A percentile compares a stretch with the other conserved stretches of the same genome.
Evolutionary conservation across 306 rosid species (phyloP).

Genomic region (Lupinus albus): DNA sequence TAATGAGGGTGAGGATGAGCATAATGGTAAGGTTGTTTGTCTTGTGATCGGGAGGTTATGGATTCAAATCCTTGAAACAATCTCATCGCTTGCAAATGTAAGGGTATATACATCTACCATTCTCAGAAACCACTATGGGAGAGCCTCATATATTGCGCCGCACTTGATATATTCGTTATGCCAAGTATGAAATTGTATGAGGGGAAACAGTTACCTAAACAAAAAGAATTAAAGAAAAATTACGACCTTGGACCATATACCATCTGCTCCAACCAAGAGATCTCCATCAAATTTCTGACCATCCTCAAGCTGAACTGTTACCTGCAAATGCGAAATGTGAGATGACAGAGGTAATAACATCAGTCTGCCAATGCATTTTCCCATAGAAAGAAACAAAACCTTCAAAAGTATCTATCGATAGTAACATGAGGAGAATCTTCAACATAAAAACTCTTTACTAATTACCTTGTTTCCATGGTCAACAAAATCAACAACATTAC

Average conservation of each 20-base stretch:
- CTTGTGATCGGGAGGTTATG: too few species aligned
- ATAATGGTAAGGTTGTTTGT: too few species aligned
- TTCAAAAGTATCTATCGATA: slow-evolving; percentile 20
- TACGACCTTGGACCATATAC: slow-evolving; percentile 93
- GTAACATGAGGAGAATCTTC: slow-evolving; percentile 31
- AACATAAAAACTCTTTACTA: slow-evolving; percentile 29
- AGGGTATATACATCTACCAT: too few species aligned
- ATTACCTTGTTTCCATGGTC: slow-evolving; percentile 82
- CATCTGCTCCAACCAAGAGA: slow-evolving; percentile 95
- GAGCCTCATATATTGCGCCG: too few species aligned
- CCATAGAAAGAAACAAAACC: slow-evolving; percentile 31
- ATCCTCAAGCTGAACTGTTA: slow-evolving; percentile 74
- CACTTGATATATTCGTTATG: background rate
- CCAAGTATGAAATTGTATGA: background rate
- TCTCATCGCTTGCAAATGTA: too few species aligned
- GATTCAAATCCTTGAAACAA: too few species aligned
- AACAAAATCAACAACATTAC: slow-evolving; percentile 76
- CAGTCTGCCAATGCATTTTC: slow-evolving; percentile 22
- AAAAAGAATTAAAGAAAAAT: slow-evolving; percentile 23
- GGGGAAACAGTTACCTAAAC: slow-evolving; percentile 8
- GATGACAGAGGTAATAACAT: slow-evolving; percentile 35
- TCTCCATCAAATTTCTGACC: slow-evolving; percentile 86
- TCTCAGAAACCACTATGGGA: too few species aligned
- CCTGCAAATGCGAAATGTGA: slow-evolving; percentile 53
- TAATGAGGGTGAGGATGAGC: too few species aligned